A percentile compares a stretch with the other conserved stretches of the same genome.
These are phyloP conservation scores for Amaranthus palmeri DNA, from an alignment of 148 eudicot species.

Conservation along the genomic window DNA sequence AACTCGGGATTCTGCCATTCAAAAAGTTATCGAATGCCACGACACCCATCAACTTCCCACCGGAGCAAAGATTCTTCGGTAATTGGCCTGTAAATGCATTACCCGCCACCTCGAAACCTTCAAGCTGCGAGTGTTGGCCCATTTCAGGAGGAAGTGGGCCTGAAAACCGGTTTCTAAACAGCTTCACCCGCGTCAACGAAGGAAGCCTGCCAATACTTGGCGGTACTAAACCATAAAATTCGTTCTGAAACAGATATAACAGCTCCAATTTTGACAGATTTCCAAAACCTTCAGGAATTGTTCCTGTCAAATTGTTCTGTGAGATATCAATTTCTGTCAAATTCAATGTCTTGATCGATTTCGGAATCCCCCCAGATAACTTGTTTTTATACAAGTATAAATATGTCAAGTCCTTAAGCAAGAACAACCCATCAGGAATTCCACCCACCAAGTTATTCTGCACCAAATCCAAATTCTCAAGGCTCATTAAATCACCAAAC, in stretches of 20 bases:
- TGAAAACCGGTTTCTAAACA: conserved; percentile 43
- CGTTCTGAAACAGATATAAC: conserved; percentile 36
- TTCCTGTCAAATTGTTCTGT: conserved; percentile 39
- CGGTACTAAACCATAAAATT: conserved; percentile 44
- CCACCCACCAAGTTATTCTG: conserved; percentile 42
- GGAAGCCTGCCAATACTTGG: conserved; percentile 38
- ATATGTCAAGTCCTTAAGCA: conserved; percentile 41
- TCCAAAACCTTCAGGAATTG: conserved; percentile 38
- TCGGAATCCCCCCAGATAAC: conserved; percentile 56
- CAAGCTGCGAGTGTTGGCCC: conserved; percentile 54
- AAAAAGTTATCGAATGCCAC: conserved; percentile 50
- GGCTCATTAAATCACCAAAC: conserved; percentile 37
- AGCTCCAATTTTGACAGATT: conserved; percentile 29
- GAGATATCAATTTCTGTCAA: conserved; percentile 43
- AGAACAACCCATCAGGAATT: conserved; percentile 61
- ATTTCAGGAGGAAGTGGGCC: conserved; percentile 59
- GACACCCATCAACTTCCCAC: conserved; percentile 41
- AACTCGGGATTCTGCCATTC: conserved; percentile 56
- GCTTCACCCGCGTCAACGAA: conserved; percentile 21
- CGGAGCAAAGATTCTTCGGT: conserved; percentile 55
- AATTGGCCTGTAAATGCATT: conserved; percentile 62
- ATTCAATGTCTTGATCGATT: conserved; percentile 29
- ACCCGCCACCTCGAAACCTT: conserved; percentile 42
- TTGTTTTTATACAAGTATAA: conserved; percentile 45
- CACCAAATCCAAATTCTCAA: conserved; percentile 48